These are phyloP conservation scores for Penicillium paxilli DNA, from an alignment of 495 filamentous ascomycete species.

Conservation along the genomic window DNA sequence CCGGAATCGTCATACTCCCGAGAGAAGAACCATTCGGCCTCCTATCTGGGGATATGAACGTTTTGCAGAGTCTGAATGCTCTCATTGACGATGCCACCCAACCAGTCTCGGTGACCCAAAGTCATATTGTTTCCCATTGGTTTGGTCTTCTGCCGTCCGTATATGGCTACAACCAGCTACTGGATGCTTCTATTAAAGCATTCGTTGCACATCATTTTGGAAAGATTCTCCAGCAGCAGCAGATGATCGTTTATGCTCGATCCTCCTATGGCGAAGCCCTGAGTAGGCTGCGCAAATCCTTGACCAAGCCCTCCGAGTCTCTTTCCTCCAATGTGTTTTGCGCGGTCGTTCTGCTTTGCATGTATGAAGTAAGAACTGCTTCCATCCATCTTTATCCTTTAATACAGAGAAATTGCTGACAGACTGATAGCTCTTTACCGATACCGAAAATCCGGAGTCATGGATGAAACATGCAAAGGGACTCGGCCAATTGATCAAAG, in stretches of 20 bases:
- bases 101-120: conserved; percentile 14
- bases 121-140: conserved; percentile 26
- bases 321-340: conserved; percentile 34
- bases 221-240: conserved; percentile 16
- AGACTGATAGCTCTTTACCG: conserved; percentile 31
- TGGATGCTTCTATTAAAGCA: conserved; percentile 32
- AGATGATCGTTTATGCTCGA: conserved; percentile 31
- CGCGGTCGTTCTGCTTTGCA: conserved; percentile 33
- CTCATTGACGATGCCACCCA: conserved; percentile 27
- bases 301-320: conserved; percentile 22
- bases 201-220: conserved; percentile 37
- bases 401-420: background rate
- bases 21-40: conserved; percentile 5
- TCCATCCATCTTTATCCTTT: background rate
- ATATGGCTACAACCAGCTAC: conserved; percentile 28
- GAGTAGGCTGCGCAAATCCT: conserved; percentile 22
- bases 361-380: conserved; percentile 31
- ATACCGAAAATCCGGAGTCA: conserved; percentile 28
- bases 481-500: conserved; percentile 28
- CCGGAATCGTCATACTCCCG: conserved; percentile 4
- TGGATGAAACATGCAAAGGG: conserved; percentile 43
- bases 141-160: conserved; percentile 29
- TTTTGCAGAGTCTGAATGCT: conserved; percentile 24
- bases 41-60: conserved; percentile 15
- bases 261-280: conserved; percentile 32